phyloP scores from a whole-genome alignment of 73 alveolate genomes.

The Paramecium sexaurelia region DNA sequence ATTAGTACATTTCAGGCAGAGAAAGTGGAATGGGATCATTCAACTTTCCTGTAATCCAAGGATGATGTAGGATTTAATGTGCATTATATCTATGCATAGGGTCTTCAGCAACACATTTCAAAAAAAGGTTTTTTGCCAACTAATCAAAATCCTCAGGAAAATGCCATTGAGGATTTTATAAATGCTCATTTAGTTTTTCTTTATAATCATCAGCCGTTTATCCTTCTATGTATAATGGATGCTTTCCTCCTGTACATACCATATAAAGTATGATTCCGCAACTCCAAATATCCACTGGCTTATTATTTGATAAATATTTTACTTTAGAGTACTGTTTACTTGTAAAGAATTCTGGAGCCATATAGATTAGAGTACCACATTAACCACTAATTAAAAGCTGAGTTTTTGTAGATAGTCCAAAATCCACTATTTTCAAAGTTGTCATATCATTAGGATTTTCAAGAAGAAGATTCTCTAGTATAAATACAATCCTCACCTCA shows the following conservation, averaged over 20 bases:
- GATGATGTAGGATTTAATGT: slow-evolving; percentile 59
- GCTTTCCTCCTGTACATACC: slow-evolving; percentile 82
- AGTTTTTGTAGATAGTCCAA: slow-evolving; percentile 51
- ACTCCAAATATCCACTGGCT: slow-evolving; percentile 83
- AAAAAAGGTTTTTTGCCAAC: slow-evolving; percentile 83
- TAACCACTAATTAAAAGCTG: slow-evolving; percentile 27
- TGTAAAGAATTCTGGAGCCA: slow-evolving; percentile 71
- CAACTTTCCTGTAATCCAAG: slow-evolving; percentile 51
- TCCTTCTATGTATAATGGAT: slow-evolving; percentile 82
- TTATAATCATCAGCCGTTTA: slow-evolving; percentile 54
- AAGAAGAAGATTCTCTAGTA: slow-evolving; percentile 64
- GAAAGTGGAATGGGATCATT: slow-evolving; percentile 55
- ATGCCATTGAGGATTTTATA: slow-evolving; percentile 49
- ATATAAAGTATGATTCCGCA: slow-evolving; percentile 93
- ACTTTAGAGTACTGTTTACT: slow-evolving; percentile 61
- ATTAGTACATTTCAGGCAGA: slow-evolving; percentile 24
- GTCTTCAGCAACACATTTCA: slow-evolving; percentile 83
- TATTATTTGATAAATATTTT: neutral
- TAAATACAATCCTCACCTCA: slow-evolving; percentile 20
- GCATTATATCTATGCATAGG: slow-evolving; percentile 94
- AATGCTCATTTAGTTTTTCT: neutral
- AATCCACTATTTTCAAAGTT: slow-evolving; percentile 63
- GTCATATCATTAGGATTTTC: slow-evolving; percentile 56
- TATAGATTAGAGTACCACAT: slow-evolving; percentile 68
- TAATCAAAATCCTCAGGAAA: slow-evolving; percentile 56